Evolutionary conservation across 2,329 filamentous ascomycete genomes (phyloP).

Genomic region (Monilinia polystroma): DNA sequence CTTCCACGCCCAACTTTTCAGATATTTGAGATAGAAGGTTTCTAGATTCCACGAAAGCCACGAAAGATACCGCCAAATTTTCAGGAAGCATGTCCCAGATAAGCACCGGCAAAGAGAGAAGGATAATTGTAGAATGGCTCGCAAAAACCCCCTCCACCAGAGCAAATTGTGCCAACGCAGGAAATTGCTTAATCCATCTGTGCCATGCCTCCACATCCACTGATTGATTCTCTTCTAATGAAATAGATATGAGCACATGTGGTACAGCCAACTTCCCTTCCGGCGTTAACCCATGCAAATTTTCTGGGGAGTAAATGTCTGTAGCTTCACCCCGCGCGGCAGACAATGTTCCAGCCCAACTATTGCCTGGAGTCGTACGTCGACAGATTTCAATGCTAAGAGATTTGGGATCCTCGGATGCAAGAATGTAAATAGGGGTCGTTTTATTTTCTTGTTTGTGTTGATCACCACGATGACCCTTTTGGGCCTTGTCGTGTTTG

Average conservation of each 20-base stretch:
- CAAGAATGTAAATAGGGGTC: constrained; percentile 26
- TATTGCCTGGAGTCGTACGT: constrained; percentile 20
- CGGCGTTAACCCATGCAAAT: constrained; percentile 13
- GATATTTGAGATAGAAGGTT: constrained; percentile 24
- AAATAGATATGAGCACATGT: constrained; percentile 61
- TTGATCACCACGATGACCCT: background rate
- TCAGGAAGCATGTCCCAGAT: constrained; percentile 61
- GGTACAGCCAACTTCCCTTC: constrained; percentile 40
- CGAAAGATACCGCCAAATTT: constrained; percentile 55
- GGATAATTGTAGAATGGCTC: constrained; percentile 58
- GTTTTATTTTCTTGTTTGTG: constrained; percentile 19
- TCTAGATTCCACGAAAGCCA: constrained; percentile 56
- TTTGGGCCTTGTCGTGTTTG: constrained; percentile 16
- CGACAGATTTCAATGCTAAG: constrained; percentile 24
- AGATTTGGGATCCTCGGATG: constrained; percentile 23
- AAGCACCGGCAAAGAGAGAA: constrained; percentile 58
- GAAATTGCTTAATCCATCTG: constrained; percentile 56
- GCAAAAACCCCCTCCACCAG: constrained; percentile 62
- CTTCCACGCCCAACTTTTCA: constrained; percentile 6
- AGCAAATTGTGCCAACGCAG: constrained; percentile 58
- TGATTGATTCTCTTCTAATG: constrained; percentile 56
- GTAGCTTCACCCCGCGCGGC: background rate
- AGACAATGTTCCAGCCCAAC: constrained; percentile 17
- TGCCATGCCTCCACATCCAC: constrained; percentile 60
- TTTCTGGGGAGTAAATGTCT: constrained; percentile 21